A percentile compares a stretch with the other conserved stretches of the same genome.
These are phyloP conservation scores for Barnettozyma wickerhamii DNA, from an alignment of 805 yeast species.

Conservation along the genomic window DNA sequence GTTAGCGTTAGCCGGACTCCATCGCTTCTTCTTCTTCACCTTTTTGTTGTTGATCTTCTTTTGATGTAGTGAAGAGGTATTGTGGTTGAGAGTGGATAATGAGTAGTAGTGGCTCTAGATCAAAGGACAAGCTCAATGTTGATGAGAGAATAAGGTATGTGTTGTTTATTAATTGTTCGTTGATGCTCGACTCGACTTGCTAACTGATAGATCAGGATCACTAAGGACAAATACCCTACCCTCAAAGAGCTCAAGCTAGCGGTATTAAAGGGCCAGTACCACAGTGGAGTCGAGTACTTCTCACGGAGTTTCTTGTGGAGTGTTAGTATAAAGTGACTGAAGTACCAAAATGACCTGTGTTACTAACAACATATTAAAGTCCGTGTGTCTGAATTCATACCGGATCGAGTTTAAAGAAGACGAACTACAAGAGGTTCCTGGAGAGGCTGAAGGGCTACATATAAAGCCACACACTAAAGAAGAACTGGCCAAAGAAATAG, in stretches of 20 bases:
- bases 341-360: too few relatives aligned
- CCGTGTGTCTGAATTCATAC: conserved; percentile 21
- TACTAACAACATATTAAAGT: not conserved
- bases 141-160: not conserved
- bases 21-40: too few relatives aligned
- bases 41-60: too few relatives aligned
- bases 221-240: conserved; percentile 17
- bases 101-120: too few relatives aligned
- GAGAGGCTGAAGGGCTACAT: not conserved
- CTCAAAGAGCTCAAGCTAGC: conserved; percentile 17
- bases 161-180: too few relatives aligned
- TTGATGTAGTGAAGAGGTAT: too few relatives aligned
- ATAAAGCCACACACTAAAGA: conserved; percentile 7
- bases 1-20: too few relatives aligned
- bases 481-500: conserved; percentile 3
- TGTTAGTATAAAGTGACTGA: conserved; percentile 1
- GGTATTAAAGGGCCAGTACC: conserved; percentile 22
- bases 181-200: not conserved
- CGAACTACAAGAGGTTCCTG: conserved; percentile 17
- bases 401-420: conserved; percentile 15
- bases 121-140: not conserved
- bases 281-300: conserved; percentile 14
- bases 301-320: conserved; percentile 22
- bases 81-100: too few relatives aligned
- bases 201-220: conserved; percentile 5